Evolutionary conservation across 129 eudicot species (phyloP).

Genomic region (Lactuca sativa): DNA sequence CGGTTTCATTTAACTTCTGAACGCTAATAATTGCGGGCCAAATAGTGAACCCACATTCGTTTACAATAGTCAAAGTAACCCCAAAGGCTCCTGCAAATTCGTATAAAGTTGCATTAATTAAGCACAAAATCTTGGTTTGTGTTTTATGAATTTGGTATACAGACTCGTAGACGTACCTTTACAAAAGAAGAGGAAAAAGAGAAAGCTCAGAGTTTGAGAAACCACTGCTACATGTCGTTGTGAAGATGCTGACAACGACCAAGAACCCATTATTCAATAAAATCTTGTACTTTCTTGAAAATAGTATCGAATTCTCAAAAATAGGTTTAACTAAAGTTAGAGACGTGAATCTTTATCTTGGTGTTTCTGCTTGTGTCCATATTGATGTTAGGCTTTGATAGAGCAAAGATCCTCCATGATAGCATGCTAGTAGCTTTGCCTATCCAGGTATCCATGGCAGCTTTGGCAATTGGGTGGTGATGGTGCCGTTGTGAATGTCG

Average conservation of each 20-base stretch:
- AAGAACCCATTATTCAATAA: neutral
- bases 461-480: too few relatives aligned
- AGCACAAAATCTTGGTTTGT: neutral
- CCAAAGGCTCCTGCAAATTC: neutral
- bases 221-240: conserved; percentile 1
- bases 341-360: too few relatives aligned
- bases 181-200: conserved; percentile 2
- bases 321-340: too few relatives aligned
- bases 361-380: too few relatives aligned
- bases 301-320: too few relatives aligned
- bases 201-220: neutral
- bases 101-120: neutral
- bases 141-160: neutral
- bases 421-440: too few relatives aligned
- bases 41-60: conserved; percentile 24
- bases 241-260: conserved; percentile 2
- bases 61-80: neutral
- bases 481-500: too few relatives aligned
- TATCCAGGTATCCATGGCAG: too few relatives aligned
- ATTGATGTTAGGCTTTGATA: too few relatives aligned
- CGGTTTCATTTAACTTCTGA: neutral
- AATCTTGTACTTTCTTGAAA: too few relatives aligned
- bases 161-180: conserved; percentile 7
- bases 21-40: conserved; percentile 22
- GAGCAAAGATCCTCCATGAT: too few relatives aligned